Evolutionary conservation across 148 eudicot genomes (phyloP), one percentile per base, ranked within the genome.

Genomic region (Rhododendron williamsianum): DNA sequence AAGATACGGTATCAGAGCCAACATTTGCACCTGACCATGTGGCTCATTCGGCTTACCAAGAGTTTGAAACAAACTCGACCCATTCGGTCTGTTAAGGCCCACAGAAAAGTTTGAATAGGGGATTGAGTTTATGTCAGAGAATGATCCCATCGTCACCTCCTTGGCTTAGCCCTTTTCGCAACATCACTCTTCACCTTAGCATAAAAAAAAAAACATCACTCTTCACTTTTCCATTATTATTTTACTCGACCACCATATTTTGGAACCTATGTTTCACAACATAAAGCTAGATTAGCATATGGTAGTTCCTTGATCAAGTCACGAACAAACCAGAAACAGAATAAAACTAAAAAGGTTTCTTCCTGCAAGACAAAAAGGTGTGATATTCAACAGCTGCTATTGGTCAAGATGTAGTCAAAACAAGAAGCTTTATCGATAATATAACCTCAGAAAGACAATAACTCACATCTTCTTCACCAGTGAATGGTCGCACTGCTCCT

Each of bases 401-500:
- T 45, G 33, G 1, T 78, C 81, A 45, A 78, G 81, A 45, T 46
- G 35, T 33, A 11, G 36, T 15, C 51, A 48, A 46, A 78, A 21
- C n/a, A 76, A 38, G 25, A 76, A 10, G 56, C 33, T 52, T 52
- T 15, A 52, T 52, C 58, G 21, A 16, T 15, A 15, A 52, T 52
- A 52, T 52, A 52, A 15, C 58, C 16, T 52, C 58, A 52, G 60
- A 54, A 54, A 54, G 60, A 7, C 60, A 54, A 16, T 15, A 54
- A 89, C 97, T 93, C 86, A 94, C 98, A 89, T 94, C 91, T 89
- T 92, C 98, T 41, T 90, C 82, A 83, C 97, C 98, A 36, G 95
- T 93, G 87, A 95, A 93, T 38, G 98, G 94, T 33, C 98, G 92
- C 85, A 92, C 95, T 65, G 87, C 92, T 87, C 97, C 98, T 85